phyloP scores from a whole-genome alignment of 2,329 filamentous ascomycete species.

The Colletotrichum paranaense region DNA sequence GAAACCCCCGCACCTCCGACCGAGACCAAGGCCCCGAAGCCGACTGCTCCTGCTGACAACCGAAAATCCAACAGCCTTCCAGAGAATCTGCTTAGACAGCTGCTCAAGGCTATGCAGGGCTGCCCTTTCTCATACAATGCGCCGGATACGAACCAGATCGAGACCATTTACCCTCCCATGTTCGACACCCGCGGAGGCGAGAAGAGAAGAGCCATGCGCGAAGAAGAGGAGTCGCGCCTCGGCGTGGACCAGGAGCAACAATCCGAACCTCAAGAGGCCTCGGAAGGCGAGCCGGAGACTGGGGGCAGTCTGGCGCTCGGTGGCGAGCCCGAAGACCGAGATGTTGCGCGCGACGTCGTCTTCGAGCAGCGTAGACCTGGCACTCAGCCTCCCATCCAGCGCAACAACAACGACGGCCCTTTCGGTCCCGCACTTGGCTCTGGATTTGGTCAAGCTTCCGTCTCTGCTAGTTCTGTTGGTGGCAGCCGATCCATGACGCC shows the following conservation, averaged over 20 bases:
- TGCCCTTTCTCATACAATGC: slow-evolving; percentile 46
- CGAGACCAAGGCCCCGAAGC: slow-evolving; percentile 11
- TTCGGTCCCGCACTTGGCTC: slow-evolving; percentile 65
- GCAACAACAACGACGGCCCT: slow-evolving; percentile 63
- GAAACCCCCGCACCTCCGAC: slow-evolving; percentile 40
- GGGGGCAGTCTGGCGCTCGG: slow-evolving; percentile 88
- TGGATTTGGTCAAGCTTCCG: slow-evolving; percentile 59
- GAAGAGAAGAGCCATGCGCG: slow-evolving; percentile 81
- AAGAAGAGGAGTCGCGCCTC: slow-evolving; percentile 72
- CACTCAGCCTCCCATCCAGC: slow-evolving; percentile 82
- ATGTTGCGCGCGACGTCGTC: slow-evolving; percentile 61
- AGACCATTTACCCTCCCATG: slow-evolving; percentile 69
- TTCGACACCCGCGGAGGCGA: slow-evolving; percentile 87
- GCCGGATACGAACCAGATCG: slow-evolving; percentile 35
- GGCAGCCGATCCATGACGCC: slow-evolving; percentile 82
- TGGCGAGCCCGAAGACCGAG: slow-evolving; percentile 89
- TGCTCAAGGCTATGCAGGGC: slow-evolving; percentile 51
- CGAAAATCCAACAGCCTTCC: slow-evolving; percentile 27
- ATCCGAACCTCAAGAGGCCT: slow-evolving; percentile 56
- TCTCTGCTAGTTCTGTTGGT: slow-evolving; percentile 65
- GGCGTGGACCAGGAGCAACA: slow-evolving; percentile 61
- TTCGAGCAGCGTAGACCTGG: slow-evolving; percentile 72
- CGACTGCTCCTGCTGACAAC: neutral
- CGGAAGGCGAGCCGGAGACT: slow-evolving; percentile 83
- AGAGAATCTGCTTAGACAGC: slow-evolving; percentile 43